Evolutionary conservation across 148 eudicot species (phyloP).

Genomic region (Beta vulgaris): DNA sequence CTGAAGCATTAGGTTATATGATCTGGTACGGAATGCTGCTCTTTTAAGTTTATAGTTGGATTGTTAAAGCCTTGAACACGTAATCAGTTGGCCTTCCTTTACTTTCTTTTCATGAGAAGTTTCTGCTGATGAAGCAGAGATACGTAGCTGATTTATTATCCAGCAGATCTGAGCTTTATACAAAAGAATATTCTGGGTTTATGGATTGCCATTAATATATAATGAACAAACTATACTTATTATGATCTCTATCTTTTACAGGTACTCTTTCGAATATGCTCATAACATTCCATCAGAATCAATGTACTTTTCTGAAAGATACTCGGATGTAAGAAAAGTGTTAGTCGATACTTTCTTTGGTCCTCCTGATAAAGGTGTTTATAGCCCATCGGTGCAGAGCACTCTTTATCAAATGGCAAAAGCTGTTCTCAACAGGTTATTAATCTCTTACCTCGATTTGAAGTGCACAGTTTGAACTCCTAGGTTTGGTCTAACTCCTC

Average conservation of each 20-base stretch:
- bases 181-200: background rate
- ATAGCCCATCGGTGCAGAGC: conserved; percentile 96
- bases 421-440: conserved; percentile 80
- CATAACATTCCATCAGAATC: conserved; percentile 50
- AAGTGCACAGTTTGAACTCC: background rate
- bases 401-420: conserved; percentile 88
- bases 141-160: background rate
- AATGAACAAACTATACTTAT: background rate
- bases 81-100: background rate
- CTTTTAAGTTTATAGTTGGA: background rate
- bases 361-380: conserved; percentile 72
- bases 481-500: background rate
- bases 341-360: conserved; percentile 82
- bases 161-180: background rate
- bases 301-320: conserved; percentile 62
- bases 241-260: conserved; percentile 25
- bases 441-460: conserved; percentile 15
- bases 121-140: background rate
- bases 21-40: background rate
- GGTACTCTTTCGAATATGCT: conserved; percentile 68
- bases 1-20: too few relatives aligned
- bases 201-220: too few relatives aligned
- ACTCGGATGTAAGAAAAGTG: conserved; percentile 57
- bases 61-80: background rate
- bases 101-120: background rate